Evolutionary conservation across 257 asterid genomes (phyloP), one percentile per base, ranked within the genome.

Genomic region (Cynanchum wilfordii): DNA sequence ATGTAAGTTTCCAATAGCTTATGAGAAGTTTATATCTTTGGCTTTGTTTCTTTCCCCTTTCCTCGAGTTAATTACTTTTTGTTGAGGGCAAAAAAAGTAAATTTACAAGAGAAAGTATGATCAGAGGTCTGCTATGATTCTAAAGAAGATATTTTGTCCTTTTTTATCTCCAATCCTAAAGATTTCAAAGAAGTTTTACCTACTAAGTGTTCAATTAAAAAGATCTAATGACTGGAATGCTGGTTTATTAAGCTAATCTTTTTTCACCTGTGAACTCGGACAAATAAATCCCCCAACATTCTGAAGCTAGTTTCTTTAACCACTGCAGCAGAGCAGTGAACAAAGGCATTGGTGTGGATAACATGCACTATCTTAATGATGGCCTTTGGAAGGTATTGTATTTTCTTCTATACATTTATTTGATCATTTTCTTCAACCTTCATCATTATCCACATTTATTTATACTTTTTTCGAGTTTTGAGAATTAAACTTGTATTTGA

Each of bases 291-390:
- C 8, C 49, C 66, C 73, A 5, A 73, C 56, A 58, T 73, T 68
- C 63, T 78, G 47, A 69, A 25, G 56, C 67, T 72, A 30, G 33
- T 69, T 69, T 65, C 45, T 60, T 47, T 85, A 60, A 73, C 65
- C 42, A 40, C 66, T 86, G 82, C 93, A 94, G 98, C 79, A 87
- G 78, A 78, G 70, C 84, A 50, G 85, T 92, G 84, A 94, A 91
- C 88, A 91, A 91, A 83, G 99, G 99, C 71, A 94, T 94, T 79
- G 98, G 99, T 40, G 90, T 94, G 63, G 99, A 94, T 79, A 94
- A 87, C 87, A 94, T 94, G 98, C 98, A 94, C 78, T 92, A 94
- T 85, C 99, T 94, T 66, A 94, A 94, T 69, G 99, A 94, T 86
- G 99, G 99, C 71, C 99, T 94, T 72, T 92, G 99, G 98, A 94